phyloP scores from a whole-genome alignment of 2,329 filamentous ascomycete species.

The Microcera coccophila region DNA sequence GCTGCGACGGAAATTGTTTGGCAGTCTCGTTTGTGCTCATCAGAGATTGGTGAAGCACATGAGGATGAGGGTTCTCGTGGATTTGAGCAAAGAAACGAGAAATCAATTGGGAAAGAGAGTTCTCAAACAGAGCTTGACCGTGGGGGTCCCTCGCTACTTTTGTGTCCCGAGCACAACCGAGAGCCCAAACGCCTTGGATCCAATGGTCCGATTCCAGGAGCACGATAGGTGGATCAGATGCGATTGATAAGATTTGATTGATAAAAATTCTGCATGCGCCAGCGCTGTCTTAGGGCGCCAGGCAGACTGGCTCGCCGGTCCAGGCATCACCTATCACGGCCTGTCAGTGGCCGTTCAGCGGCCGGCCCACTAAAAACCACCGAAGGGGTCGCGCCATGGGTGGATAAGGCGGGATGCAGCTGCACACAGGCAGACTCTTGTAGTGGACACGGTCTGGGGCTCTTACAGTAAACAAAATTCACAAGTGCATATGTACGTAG shows the following conservation, averaged over 20 bases:
- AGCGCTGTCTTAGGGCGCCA: not conserved
- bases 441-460: no score
- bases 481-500: no score
- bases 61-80: not conserved
- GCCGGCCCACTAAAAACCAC: not conserved
- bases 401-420: no score
- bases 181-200: constrained; percentile 11
- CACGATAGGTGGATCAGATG: constrained; percentile 34
- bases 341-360: not conserved
- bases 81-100: not conserved
- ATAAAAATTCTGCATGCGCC: constrained; percentile 33
- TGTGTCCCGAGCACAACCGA: constrained; percentile 27
- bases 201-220: constrained; percentile 36
- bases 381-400: no score
- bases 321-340: not conserved
- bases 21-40: not conserved
- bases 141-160: constrained; percentile 27
- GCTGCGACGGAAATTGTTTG: not conserved
- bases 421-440: no score
- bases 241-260: constrained; percentile 50
- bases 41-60: not conserved
- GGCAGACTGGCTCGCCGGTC: not conserved
- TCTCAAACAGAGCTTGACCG: constrained; percentile 20
- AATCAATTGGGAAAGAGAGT: constrained; percentile 11
- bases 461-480: no score